Percentiles rank a stretch among this genome's conserved stretches.
Evolutionary conservation across 2,329 filamentous ascomycete genomes (phyloP).

Genomic region (Aspergillus pseudonomiae): DNA sequence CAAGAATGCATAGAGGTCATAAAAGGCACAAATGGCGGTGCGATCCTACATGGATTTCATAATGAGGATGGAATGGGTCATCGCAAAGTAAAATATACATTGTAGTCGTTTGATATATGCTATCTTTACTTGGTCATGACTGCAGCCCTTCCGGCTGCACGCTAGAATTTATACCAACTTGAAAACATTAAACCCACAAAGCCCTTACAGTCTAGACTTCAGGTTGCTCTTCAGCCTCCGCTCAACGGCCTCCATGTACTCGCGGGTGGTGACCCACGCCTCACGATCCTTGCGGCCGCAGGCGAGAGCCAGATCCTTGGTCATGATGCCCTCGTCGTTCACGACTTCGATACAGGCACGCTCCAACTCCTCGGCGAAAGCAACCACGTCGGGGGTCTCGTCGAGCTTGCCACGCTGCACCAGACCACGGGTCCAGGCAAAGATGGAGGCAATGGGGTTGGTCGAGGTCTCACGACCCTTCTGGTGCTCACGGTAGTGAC

Average conservation of each 20-base stretch:
- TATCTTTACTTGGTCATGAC: constrained; percentile 13
- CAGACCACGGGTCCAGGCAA: constrained; percentile 96
- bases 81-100: constrained; percentile 16
- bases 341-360: constrained; percentile 93
- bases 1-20: neutral
- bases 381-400: constrained; percentile 84
- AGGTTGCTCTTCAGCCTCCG: constrained; percentile 79
- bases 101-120: constrained; percentile 11
- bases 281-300: constrained; percentile 83
- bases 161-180: constrained; percentile 20
- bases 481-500: constrained; percentile 98
- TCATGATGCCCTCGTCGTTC: constrained; percentile 94
- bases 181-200: constrained; percentile 13
- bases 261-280: constrained; percentile 86
- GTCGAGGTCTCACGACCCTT: constrained; percentile 97
- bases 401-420: constrained; percentile 92
- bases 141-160: constrained; percentile 14
- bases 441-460: constrained; percentile 98
- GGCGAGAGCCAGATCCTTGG: constrained; percentile 95
- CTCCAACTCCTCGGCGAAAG: constrained; percentile 90
- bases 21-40: neutral
- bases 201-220: constrained; percentile 38
- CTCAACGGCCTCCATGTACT: constrained; percentile 94
- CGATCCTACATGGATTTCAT: no score
- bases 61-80: neutral